phyloP scores from a whole-genome alignment of 257 asterid species.

The Gentiana straminea region DNA sequence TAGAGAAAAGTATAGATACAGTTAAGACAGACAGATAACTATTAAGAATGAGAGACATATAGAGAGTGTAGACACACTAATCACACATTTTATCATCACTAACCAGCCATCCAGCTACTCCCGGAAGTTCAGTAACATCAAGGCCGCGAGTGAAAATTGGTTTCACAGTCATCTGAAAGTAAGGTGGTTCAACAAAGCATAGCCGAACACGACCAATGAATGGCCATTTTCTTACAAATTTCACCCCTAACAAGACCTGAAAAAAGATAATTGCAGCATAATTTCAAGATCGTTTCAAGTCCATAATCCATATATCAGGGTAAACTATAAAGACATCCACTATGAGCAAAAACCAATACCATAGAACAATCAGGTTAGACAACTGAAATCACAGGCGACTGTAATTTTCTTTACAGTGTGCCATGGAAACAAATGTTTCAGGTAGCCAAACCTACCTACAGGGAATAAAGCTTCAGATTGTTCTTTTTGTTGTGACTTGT shows the following conservation, averaged over 20 bases:
- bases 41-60: background rate
- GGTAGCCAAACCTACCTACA: no score
- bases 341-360: no score
- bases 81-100: conserved; percentile 18
- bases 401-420: no score
- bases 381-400: no score
- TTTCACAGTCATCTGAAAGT: conserved; percentile 91
- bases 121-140: conserved; percentile 93
- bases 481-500: conserved; percentile 16
- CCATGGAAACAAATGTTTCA: no score
- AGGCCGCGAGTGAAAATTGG: conserved; percentile 76
- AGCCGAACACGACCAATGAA: conserved; percentile 76
- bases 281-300: conserved; percentile 1
- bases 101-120: conserved; percentile 95
- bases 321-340: no score
- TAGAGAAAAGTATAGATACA: background rate
- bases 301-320: no score
- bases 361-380: no score
- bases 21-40: background rate
- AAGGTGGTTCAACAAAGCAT: conserved; percentile 87
- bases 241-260: conserved; percentile 88
- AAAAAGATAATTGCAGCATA: conserved; percentile 9
- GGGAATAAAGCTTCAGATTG: conserved; percentile 33
- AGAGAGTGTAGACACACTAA: background rate
- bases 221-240: conserved; percentile 69